Conservation (phyloP, 306 rosid genomes). For the Rosa persica region DNA sequence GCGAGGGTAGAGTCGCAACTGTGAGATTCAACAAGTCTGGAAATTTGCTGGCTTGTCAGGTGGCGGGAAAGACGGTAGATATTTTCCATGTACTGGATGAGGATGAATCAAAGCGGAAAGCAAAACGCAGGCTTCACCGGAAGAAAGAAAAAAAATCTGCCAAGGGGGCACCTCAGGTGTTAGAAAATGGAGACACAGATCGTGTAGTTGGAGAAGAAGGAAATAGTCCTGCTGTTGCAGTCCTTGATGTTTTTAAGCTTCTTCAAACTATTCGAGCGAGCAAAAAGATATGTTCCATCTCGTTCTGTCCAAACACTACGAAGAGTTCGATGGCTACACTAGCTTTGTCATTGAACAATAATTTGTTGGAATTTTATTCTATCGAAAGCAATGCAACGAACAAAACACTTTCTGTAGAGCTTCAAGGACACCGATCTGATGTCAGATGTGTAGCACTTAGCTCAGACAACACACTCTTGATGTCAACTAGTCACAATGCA, state of each 20-base stretch:
- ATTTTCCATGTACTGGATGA: slow-evolving; percentile 80
- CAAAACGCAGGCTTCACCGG: slow-evolving; percentile 80
- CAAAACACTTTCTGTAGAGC: slow-evolving; percentile 66
- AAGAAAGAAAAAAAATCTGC: slow-evolving; percentile 81
- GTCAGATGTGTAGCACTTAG: slow-evolving; percentile 87
- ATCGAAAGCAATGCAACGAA: slow-evolving; percentile 46
- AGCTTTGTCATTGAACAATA: slow-evolving; percentile 89
- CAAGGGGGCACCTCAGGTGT: slow-evolving; percentile 40
- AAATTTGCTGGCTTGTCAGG: slow-evolving; percentile 83
- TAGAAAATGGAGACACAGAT: slow-evolving; percentile 46
- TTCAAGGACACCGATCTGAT: slow-evolving; percentile 92
- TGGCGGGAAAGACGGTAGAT: slow-evolving; percentile 85
- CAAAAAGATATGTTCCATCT: slow-evolving; percentile 87
- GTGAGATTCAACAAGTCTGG: slow-evolving; percentile 82
- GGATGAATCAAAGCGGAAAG: slow-evolving; percentile 75
- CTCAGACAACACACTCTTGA: slow-evolving; percentile 76
- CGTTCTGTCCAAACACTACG: slow-evolving; percentile 70
- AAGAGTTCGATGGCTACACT: slow-evolving; percentile 71
- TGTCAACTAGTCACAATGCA: slow-evolving; percentile 96
- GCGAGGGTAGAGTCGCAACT: slow-evolving; percentile 76
- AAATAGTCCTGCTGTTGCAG: slow-evolving; percentile 45
- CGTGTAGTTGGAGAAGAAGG: slow-evolving; percentile 44
- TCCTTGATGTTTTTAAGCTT: slow-evolving; percentile 76
- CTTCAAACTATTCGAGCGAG: slow-evolving; percentile 79
- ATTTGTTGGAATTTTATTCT: slow-evolving; percentile 73